phyloP scores from a whole-genome alignment of 2,329 filamentous ascomycete species.

The Myriosclerotinia scirpicola region DNA sequence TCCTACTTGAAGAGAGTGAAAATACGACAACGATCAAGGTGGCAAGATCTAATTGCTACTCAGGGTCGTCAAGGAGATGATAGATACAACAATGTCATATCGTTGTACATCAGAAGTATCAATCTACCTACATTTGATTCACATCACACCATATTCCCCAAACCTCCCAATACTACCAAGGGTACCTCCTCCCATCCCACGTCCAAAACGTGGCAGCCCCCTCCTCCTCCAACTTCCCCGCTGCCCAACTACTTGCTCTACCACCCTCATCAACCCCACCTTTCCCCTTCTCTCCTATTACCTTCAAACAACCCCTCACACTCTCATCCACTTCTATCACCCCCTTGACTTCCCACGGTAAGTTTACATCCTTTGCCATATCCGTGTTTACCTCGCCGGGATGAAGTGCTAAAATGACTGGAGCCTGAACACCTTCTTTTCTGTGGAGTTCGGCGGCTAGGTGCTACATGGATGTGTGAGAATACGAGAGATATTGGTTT shows the following conservation, averaged over 20 bases:
- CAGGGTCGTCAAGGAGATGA: no score
- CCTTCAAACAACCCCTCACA: slow-evolving; percentile 1
- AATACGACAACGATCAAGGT: no score
- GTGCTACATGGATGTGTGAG: slow-evolving; percentile 8
- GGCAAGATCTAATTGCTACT: no score
- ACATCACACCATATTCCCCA: not conserved
- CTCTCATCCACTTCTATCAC: slow-evolving; percentile 1
- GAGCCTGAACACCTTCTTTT: not conserved
- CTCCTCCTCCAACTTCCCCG: not conserved
- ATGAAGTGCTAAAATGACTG: slow-evolving; percentile 6
- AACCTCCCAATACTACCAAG: not conserved
- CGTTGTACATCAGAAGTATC: not conserved
- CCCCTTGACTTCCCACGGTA: slow-evolving; percentile 5
- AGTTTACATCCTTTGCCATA: not conserved
- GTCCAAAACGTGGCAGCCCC: slow-evolving; percentile 7
- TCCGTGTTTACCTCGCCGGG: slow-evolving; percentile 4
- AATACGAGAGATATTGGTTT: not conserved
- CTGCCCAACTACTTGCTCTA: not conserved
- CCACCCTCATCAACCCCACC: slow-evolving; percentile 11
- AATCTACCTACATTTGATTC: not conserved
- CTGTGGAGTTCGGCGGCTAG: not conserved
- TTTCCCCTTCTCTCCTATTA: slow-evolving; percentile 11
- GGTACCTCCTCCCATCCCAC: slow-evolving; percentile 9
- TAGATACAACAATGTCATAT: not conserved
- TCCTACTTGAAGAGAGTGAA: no score